Conservation (phyloP, 495 filamentous ascomycete species). For the Friedmanniomyces endolithicus region DNA sequence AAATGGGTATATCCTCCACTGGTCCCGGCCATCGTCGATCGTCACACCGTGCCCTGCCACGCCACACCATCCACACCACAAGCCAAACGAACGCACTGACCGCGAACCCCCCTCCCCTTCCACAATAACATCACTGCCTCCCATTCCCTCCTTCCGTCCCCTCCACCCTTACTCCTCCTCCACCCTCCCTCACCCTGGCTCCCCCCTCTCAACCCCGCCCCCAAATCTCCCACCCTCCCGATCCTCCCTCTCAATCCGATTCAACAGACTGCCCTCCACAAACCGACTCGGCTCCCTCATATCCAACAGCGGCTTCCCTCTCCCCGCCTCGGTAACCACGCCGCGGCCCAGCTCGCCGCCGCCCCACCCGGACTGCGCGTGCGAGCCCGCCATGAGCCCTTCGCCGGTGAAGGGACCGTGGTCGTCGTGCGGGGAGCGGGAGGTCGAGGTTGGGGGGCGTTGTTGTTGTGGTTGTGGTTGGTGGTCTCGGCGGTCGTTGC, state of each 20-base stretch:
- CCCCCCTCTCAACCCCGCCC: too few relatives aligned
- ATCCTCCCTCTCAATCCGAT: constrained; percentile 27
- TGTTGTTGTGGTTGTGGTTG: too few relatives aligned
- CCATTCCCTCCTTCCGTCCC: too few relatives aligned
- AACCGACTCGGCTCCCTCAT: constrained; percentile 40
- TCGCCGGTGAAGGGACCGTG: constrained; percentile 24
- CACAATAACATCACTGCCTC: too few relatives aligned
- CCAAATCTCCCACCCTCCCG: constrained; percentile 26
- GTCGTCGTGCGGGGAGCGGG: constrained; percentile 6
- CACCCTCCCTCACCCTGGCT: too few relatives aligned
- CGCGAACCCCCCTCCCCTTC: too few relatives aligned
- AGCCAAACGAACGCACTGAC: constrained; percentile 20
- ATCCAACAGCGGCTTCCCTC: constrained; percentile 45
- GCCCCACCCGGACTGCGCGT: constrained; percentile 23
- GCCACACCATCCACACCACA: too few relatives aligned
- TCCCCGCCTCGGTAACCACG: constrained; percentile 37
- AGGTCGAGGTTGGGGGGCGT: background rate
- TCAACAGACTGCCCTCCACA: constrained; percentile 44
- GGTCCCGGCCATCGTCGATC: background rate
- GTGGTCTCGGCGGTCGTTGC: background rate
- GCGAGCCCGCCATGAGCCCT: constrained; percentile 21
- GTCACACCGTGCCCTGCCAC: too few relatives aligned
- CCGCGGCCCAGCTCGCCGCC: constrained; percentile 36
- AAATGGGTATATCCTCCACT: constrained; percentile 7
- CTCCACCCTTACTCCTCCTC: too few relatives aligned